These are phyloP conservation scores for Cucumis melo DNA, from an alignment of 306 rosid species.

Conservation along the genomic window DNA sequence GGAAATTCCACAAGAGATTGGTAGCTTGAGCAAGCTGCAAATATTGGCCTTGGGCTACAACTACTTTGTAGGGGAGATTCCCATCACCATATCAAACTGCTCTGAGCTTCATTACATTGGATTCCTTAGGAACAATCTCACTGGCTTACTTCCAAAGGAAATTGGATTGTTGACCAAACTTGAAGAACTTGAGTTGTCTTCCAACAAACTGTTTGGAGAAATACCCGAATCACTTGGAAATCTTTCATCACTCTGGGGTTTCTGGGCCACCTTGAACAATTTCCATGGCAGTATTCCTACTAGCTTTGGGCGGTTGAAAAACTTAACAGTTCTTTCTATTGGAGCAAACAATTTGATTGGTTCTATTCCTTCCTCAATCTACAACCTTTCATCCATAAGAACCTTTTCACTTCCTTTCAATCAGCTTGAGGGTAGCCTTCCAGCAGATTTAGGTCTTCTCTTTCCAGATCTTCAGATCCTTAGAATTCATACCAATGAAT, in stretches of 20 bases:
- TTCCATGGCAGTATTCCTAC: slow-evolving; percentile 16
- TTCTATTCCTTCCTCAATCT: slow-evolving; percentile 9
- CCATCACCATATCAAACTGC: slow-evolving; percentile 1
- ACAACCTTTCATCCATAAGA: slow-evolving; percentile 13
- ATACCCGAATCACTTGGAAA: slow-evolving; percentile 14
- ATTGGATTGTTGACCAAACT: slow-evolving; percentile 5
- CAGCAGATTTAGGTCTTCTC: slow-evolving; percentile 3
- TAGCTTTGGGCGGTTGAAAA: slow-evolving; percentile 12
- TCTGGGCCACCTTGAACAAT: not conserved
- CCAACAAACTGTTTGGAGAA: slow-evolving; percentile 9
- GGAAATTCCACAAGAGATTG: slow-evolving; percentile 11
- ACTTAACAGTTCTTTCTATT: not conserved
- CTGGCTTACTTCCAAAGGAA: not conserved
- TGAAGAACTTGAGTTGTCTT: not conserved
- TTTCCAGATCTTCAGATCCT: slow-evolving; percentile 11
- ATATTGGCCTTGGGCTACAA: not conserved
- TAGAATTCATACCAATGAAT: not conserved
- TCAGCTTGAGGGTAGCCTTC: slow-evolving; percentile 15
- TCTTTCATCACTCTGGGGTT: not conserved
- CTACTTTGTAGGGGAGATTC: slow-evolving; percentile 14
- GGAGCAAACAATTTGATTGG: slow-evolving; percentile 7
- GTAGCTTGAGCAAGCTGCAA: slow-evolving; percentile 5
- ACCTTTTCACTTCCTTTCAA: not conserved
- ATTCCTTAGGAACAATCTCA: not conserved
- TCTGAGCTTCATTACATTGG: not conserved